Base-by-base conservation (phyloP, 192 early-diverging fungal species). In the Coemansia nantahalensis region DNA sequence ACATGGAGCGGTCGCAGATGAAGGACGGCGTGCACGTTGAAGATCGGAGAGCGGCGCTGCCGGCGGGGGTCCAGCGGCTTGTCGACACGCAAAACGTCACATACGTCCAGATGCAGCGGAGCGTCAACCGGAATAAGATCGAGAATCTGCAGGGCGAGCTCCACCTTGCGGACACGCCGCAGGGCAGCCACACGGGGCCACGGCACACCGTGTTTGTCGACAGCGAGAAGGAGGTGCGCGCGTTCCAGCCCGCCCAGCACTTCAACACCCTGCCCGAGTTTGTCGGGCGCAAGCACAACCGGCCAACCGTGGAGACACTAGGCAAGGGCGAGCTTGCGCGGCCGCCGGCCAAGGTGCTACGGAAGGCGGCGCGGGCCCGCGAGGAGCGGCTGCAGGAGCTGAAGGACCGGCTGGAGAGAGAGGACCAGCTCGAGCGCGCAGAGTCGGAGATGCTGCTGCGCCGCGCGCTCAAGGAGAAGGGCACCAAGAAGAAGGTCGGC, bases 41-140 rank as follows among this genome's bases (percentile, higher is more conserved):
- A 36, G 81, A 90, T 47, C 82, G 89, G 24, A 83, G 86, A 39
- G 67, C 88, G n/a, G 77, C 81, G 32, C 80, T 92, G 23, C 79
- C 90, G 10, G 70, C 71, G 13, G 94, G 96, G 15, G 83, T 88
- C 37, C 59, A 92, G 56, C 82, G 82, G 52, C 65, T 97, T 26
- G 65, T 97, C 58, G 93, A 92, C 66, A 93, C 94, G 2, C 96
- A 99, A 74, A 94, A 99, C 65, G 69, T 86, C 47, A 87, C 82
- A 39, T 97, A 97, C 64, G 82, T 97, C 13, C 84, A 82, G 38
- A 85, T 83, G 51, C 90, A 94, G 60, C 65, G 85, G 22, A 82
- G 84, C 63, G 79, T 93, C 39, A 72, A 62, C 33, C 26, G 51
- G 32, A 49, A 59, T 64, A 84, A 91, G 78, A 84, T 96, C 34